Base-by-base conservation (phyloP, 768 basidiomycete genomes). In the Termitomyces sp. region DNA sequence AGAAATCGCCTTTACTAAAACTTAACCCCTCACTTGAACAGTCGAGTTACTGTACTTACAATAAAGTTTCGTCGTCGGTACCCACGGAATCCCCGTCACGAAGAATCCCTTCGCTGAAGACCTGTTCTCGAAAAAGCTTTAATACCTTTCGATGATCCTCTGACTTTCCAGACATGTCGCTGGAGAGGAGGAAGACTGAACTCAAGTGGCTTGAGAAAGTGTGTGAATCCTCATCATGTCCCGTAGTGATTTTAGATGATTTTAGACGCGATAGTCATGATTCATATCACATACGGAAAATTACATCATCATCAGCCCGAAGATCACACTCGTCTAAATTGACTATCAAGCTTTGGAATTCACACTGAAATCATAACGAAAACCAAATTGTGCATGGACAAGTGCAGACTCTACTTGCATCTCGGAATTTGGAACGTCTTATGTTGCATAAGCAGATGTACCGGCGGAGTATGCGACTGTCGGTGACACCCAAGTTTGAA, bases 21-120 rank as follows among this genome's bases (percentile, higher is more conserved):
- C 23, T 35, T 27, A 42, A 39, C 41, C 19, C 43, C 42, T 32
- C 7, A 44, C 35, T 47, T 16, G 50, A 34, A 42, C n/a, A 21
- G 9, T 61, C 17, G 11, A 19, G 8, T 23, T 14, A 49, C 16
- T 28, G 14, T 39, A 32, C 83, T 68, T 56, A 84, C 87, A 86
- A 66, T 14, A 89, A 66, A 9, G 85, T 86, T 53, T 74, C 72
- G 59, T 78, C 74, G 61, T 75, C 83, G 2, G 84, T 82, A 12
- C 85, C 86, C 40, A 88, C 78, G 3, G 79, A 75, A 61, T 85
- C 83, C 0, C 83, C 84, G 28, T 85, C 79, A 49, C 77, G 77
- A 43, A 89, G 59, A 42, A 85, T 75, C 23, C 72, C 81, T 55
- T 86, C 83, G 1, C 70, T 66, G 30, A 76, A 76, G 11, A 86